phyloP scores from a whole-genome alignment of 805 yeast species.

The Cyberlindnera euphorbiiphila region DNA sequence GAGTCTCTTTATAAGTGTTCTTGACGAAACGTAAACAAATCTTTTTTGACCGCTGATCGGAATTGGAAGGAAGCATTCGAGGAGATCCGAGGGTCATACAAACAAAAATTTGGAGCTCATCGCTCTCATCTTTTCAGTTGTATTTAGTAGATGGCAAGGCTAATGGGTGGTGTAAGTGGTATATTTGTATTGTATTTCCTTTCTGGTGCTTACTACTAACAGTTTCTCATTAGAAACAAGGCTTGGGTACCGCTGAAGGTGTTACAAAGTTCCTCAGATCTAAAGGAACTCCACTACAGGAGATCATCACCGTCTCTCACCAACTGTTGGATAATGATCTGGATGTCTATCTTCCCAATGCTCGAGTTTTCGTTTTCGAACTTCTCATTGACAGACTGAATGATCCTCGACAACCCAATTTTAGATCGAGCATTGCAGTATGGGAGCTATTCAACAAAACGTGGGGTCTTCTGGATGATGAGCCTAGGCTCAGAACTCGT shows the following conservation, averaged over 20 bases:
- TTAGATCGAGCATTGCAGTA: constrained; percentile 38
- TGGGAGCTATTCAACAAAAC: constrained; percentile 49
- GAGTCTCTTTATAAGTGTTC: neutral
- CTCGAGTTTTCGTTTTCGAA: constrained; percentile 51
- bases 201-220: constrained; percentile 4
- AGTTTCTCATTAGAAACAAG: neutral
- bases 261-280: constrained; percentile 57
- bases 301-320: constrained; percentile 36
- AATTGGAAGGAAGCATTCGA: neutral
- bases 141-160: too few species aligned
- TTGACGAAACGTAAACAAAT: constrained; percentile 16
- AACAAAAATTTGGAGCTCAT: constrained; percentile 1
- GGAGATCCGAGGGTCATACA: constrained; percentile 1
- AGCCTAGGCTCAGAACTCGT: constrained; percentile 35
- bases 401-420: constrained; percentile 39
- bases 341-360: constrained; percentile 50
- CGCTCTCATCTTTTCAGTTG: neutral
- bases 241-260: constrained; percentile 38
- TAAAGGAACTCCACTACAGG: constrained; percentile 40
- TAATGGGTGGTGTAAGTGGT: too few species aligned
- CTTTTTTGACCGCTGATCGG: constrained; percentile 1
- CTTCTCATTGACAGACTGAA: constrained; percentile 57
- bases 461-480: constrained; percentile 33
- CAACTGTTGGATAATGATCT: constrained; percentile 32
- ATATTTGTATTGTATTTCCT: neutral